phyloP scores from a whole-genome alignment of 148 eudicot species.

The Vaccinium vitisidaea region DNA sequence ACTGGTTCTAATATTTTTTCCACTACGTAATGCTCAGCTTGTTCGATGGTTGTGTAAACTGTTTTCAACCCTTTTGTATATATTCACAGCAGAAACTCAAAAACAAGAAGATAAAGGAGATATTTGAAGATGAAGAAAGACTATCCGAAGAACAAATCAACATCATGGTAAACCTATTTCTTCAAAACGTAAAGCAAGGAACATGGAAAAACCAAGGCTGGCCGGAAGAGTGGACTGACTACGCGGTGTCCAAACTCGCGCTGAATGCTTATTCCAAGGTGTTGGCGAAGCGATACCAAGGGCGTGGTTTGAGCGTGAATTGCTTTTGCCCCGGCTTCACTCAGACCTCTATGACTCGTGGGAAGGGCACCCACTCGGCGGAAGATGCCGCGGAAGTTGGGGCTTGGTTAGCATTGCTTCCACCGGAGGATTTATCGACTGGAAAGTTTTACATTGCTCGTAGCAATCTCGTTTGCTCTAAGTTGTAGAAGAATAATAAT shows the following conservation, averaged over 20 bases:
- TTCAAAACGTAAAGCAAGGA: conserved; percentile 54
- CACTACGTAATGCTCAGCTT: no score
- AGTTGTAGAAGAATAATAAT: conserved; percentile 27
- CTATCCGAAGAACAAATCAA: conserved; percentile 53
- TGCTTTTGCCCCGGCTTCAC: conserved; percentile 93
- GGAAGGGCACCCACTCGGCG: conserved; percentile 64
- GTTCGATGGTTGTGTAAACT: no score
- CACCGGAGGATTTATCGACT: conserved; percentile 47
- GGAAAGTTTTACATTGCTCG: conserved; percentile 60
- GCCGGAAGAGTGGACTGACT: conserved; percentile 91
- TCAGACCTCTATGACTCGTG: conserved; percentile 82
- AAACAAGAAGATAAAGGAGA: conserved; percentile 41
- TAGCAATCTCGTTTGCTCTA: conserved; percentile 33
- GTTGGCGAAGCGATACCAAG: conserved; percentile 52
- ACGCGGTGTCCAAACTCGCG: conserved; percentile 82
- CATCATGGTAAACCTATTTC: conserved; percentile 41
- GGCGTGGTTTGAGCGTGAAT: conserved; percentile 50
- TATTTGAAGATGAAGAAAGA: conserved; percentile 55
- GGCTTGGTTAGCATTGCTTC: conserved; percentile 52
- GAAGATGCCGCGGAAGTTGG: conserved; percentile 60
- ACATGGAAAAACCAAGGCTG: conserved; percentile 69
- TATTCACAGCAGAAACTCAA: conserved; percentile 50
- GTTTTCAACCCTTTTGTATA: no score
- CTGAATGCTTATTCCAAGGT: conserved; percentile 72
- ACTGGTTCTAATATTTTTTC: no score